phyloP scores from a whole-genome alignment of 306 rosid genomes.

The Medicago truncatula region MtrunA17r5.0-ANR NC_053049.1:314001-314500 shows the following conservation, averaged over 20 bases:
- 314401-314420: background rate
- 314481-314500: background rate
- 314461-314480: background rate
- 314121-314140: too few species aligned
- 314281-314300: too few species aligned
- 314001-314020: slow-evolving; percentile 14
- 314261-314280: background rate
- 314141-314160: background rate
- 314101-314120: too few species aligned
- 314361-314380: background rate
- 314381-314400: background rate
- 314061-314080: background rate
- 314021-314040: slow-evolving; percentile 13
- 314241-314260: background rate
- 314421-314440: too few species aligned
- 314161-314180: background rate
- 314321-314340: background rate
- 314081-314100: too few species aligned
- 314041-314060: background rate
- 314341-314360: background rate
- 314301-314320: background rate
- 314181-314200: background rate
- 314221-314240: background rate
- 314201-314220: slow-evolving; percentile 5
- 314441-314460: slow-evolving; percentile 18